Evolutionary conservation across 495 filamentous ascomycete genomes (phyloP), one percentile per base, ranked within the genome.

Genomic region (Penicillium cataractarum): DNA sequence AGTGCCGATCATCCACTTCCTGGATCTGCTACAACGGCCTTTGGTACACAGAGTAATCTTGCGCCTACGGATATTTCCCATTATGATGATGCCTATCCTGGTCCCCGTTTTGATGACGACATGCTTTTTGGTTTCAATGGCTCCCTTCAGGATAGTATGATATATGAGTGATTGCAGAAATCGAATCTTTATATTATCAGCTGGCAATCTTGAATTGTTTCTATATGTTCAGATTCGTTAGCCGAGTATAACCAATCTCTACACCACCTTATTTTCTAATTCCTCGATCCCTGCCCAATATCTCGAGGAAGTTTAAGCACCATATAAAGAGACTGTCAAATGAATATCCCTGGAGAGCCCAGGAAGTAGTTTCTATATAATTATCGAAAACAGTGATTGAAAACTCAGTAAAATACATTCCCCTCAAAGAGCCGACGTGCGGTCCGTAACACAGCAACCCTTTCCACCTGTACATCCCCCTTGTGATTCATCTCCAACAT

Each of bases 91-190:
- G n/a, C 55, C 27, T 60, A 50, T 40, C 22, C 57, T 21, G 60
- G 62, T 22, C 37, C 56, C 1, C 52, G 46, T 6, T 39, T 60
- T 42, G 66, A 64, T 42, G 57, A 67, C 53, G 61, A 67, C 55
- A 76, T 69, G 73, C 35, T 73, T n/a, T 70, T 70, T 52, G 63
- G 63, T 8, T 70, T 70, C 10, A 69, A 71, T 61, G 65, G 68
- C 13, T 71, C 65, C 15, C 21, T 65, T 21, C 63, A 69, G 54
- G 58, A 74, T 61, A 55, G 57, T 55, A 44, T 73, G 56, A 12
- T 62, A 52, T 49, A 65, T 60, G 22, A 39, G 24, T 13, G 9
- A 39, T 13, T 52, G n/a, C 10, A 2, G 49, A 52, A 52, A 4
- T 15, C 15, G 17, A 4, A 39, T 37, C 3, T 39, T 39, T n/a